Base-by-base conservation (phyloP, 208 protist species). In the Acanthamoeba sp. region DNA sequence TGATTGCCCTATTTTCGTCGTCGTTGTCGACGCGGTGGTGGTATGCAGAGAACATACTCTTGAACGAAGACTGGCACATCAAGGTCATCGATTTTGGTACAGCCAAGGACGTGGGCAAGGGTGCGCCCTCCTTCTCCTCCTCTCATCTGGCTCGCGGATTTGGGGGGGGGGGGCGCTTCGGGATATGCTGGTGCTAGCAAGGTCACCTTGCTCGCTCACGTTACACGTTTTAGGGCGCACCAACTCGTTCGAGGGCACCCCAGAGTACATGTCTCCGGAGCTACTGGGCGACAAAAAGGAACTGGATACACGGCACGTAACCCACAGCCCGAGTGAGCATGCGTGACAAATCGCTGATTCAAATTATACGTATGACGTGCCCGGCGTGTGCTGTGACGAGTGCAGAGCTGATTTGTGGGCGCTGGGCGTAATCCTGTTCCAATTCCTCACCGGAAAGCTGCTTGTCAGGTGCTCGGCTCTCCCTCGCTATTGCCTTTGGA, bases 371-470 rank as follows among this genome's bases (percentile, higher is more conserved):
- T n/a, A n/a, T n/a, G 34, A 29, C 27, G 27, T 78, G 12, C 12
- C 50, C 40, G 57, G 32, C 38, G 9, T 20, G 42, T 78, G 55
- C 64, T 92, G 24, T 27, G n/a, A n/a, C n/a, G n/a, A n/a, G n/a
- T 57, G 1, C 42, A 84, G 90, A 24, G 94, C 92, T 50, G 96
- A 97, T 88, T 50, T 96, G 20, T 97, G 96, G 96, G 95, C 93
- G 52, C 57, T 97, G 22, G 96, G 96, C 20, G 97, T 96, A n/a
- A 96, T 97, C 29, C 24, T 97, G 14, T 97, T 95, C 94, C 96
- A 97, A 48, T 38, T 97, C 34, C 55, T 71, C 7, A 95, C 94
- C 34, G 95, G 95, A 3, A 32, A 73, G 59, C 66, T 95, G 14
- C 96, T 95, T 27, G 97, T 97, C 55, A 27, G 92, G 42, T 88